Conservation (phyloP, 306 rosid genomes). For the Castanopsis chinensis region DNA sequence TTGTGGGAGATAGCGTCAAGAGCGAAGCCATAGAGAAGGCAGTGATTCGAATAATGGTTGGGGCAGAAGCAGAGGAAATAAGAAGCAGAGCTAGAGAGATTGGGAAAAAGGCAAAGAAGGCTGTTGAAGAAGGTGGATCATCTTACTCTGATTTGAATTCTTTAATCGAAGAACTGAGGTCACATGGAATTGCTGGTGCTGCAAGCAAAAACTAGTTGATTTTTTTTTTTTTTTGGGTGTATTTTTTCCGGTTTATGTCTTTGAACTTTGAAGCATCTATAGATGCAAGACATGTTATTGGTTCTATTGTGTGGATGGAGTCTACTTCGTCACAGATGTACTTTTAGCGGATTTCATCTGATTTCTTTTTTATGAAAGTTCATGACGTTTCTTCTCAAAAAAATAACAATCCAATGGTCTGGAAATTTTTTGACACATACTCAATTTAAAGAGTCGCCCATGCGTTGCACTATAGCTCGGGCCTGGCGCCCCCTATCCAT, state of each 20-base stretch:
- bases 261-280: not conserved
- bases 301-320: too few relatives aligned
- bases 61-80: conserved; percentile 18
- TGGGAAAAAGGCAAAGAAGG: conserved; percentile 12
- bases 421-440: too few relatives aligned
- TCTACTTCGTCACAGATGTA: too few relatives aligned
- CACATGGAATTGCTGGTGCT: not conserved
- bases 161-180: conserved; percentile 10
- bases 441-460: too few relatives aligned
- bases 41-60: conserved; percentile 4
- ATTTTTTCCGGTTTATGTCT: not conserved
- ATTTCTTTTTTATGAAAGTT: too few relatives aligned
- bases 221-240: not conserved
- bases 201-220: not conserved
- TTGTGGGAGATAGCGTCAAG: not conserved
- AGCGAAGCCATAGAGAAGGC: conserved; percentile 10
- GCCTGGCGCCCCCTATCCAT: too few relatives aligned
- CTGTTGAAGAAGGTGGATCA: conserved; percentile 21
- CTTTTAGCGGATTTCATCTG: too few relatives aligned
- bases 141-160: conserved; percentile 14
- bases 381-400: too few relatives aligned
- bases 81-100: conserved; percentile 13
- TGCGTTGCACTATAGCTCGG: too few relatives aligned
- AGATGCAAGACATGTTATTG: too few relatives aligned
- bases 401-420: too few relatives aligned